These are phyloP conservation scores for Rhodotorula diobovata DNA, from an alignment of 768 basidiomycete genomes.

Conservation along the genomic window DNA sequence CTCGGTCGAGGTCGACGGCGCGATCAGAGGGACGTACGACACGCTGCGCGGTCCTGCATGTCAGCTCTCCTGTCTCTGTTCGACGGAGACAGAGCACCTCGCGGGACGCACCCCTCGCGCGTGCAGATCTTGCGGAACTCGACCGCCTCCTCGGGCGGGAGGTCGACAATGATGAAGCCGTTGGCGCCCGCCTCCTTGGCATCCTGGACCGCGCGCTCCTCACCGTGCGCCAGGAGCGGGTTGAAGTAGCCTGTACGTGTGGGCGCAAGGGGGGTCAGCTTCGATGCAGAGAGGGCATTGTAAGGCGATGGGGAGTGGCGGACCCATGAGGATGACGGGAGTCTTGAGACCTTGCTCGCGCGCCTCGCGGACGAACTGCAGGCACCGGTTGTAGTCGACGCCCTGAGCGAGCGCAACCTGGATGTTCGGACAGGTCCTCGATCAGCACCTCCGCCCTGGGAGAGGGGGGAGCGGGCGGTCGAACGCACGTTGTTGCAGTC, in stretches of 20 bases:
- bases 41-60: constrained; percentile 46
- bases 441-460: background rate
- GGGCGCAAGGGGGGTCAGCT: background rate
- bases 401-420: constrained; percentile 80
- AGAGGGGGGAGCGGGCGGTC: background rate
- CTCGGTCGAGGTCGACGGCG: constrained; percentile 80
- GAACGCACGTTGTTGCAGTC: constrained; percentile 73
- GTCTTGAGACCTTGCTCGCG: constrained; percentile 72
- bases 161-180: constrained; percentile 95
- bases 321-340: constrained; percentile 93
- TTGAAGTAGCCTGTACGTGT: constrained; percentile 81
- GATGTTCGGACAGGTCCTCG: background rate
- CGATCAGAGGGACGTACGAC: constrained; percentile 90
- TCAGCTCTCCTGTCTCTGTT: background rate
- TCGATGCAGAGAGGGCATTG: background rate
- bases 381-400: constrained; percentile 69
- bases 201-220: constrained; percentile 87
- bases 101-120: constrained; percentile 52
- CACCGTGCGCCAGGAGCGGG: constrained; percentile 88
- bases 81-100: background rate
- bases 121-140: constrained; percentile 83
- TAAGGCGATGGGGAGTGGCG: constrained; percentile 34
- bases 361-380: constrained; percentile 71
- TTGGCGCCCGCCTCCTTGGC: constrained; percentile 86
- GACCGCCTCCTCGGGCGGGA: constrained; percentile 94